Evolutionary conservation across 495 filamentous ascomycete genomes (phyloP), one percentile per base, ranked within the genome.

Genomic region (Lophiotrema nucula): DNA sequence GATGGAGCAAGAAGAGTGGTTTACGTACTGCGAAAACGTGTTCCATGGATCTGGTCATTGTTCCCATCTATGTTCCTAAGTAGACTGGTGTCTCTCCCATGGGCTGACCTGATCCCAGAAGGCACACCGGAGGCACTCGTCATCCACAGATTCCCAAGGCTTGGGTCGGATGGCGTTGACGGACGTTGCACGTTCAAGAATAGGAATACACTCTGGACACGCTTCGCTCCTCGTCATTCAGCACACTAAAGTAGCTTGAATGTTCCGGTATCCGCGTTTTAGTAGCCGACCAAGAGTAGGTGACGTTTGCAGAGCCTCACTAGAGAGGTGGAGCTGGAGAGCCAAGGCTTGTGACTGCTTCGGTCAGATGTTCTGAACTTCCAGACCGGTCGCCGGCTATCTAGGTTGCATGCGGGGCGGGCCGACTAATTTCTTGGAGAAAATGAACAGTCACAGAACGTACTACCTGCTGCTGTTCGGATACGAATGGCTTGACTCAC

Each of bases 241-340:
- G 27, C 26, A 27, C 8, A 4, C 4, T 6, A 47, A 11, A 26
- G 44, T 22, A 25, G n/a, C n/a, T n/a, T 22, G 47, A 48, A 25
- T 21, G 1, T 37, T 27, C 56, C 39, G 49, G 18, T 18, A 47
- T 53, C 49, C 33, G 43, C 33, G 35, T 11, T 4, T 28, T n/a
- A 21, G 47, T 16, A 47, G n/a, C 28, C 26, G 27, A 16, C n/a
- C 33, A 47, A 54, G 43, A 22, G 18, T 26, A 10, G 23, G 50
- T 60, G 50, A 60, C 50, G 50, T 54, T 54, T 12, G 25, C 31
- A 43, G 49, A 60, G 43, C 21, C 28, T 53, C 49, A 41, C 56
- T 37, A 47, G 13, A n/a, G 11, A 50, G 47, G 19, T 12, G 43
- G 42, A 47, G 12, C 1, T 43, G 22, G 46, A 4, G 13, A 18